A percentile compares a stretch with the other conserved stretches of the same genome.
Evolutionary conservation across 306 rosid species (phyloP).

Genomic region (Astragalus membranaceus): DNA sequence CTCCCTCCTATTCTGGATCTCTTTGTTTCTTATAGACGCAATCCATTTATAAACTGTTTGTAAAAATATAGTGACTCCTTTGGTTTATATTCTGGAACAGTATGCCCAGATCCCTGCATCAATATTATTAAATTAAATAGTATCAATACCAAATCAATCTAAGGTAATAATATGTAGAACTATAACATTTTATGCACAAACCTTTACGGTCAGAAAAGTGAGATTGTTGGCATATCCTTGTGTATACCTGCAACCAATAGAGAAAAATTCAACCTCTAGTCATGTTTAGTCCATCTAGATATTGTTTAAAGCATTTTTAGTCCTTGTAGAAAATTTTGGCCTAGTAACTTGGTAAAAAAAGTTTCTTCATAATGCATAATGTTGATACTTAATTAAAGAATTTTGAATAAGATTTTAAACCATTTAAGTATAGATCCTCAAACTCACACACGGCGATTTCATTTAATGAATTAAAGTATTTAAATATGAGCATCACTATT

Average conservation of each 20-base stretch:
- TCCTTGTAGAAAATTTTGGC: neutral
- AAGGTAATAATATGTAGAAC: neutral
- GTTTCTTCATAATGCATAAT: no score
- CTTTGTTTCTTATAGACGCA: slow-evolving; percentile 18
- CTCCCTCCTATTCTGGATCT: neutral
- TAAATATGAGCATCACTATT: no score
- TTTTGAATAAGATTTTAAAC: neutral
- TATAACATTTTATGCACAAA: neutral
- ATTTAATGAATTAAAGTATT: neutral
- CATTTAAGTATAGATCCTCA: neutral
- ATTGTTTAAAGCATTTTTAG: neutral
- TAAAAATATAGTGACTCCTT: slow-evolving; percentile 53
- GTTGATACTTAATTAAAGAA: no score
- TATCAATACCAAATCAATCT: neutral
- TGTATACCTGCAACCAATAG: slow-evolving; percentile 39
- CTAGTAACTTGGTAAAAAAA: neutral
- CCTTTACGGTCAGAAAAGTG: slow-evolving; percentile 65
- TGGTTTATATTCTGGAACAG: slow-evolving; percentile 83
- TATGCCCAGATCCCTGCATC: slow-evolving; percentile 75
- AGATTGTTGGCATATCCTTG: slow-evolving; percentile 56
- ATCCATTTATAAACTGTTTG: slow-evolving; percentile 46
- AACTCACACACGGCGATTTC: neutral
- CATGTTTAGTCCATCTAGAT: neutral
- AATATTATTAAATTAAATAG: slow-evolving; percentile 1
- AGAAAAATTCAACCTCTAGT: neutral